A percentile compares a stretch with the other conserved stretches of the same genome.
Conservation (phyloP, 352 stramenopile genomes). For the Phytopythium oedochilum region DNA sequence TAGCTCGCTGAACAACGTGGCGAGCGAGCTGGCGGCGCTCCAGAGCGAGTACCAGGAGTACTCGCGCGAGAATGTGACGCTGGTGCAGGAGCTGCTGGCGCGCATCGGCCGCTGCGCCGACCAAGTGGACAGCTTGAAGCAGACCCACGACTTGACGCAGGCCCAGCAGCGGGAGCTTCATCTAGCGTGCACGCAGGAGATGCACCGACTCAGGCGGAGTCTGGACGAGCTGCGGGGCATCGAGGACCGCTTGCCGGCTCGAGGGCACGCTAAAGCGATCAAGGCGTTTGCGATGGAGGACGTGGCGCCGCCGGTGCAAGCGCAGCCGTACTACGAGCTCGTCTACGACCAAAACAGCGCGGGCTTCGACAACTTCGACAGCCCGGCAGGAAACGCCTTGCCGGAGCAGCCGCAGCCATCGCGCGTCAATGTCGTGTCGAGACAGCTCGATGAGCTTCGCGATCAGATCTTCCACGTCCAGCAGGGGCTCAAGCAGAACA, state of each 20-base stretch:
- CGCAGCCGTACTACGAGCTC: slow-evolving; percentile 16
- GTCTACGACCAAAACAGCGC: slow-evolving; percentile 18
- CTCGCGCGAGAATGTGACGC: slow-evolving; percentile 33
- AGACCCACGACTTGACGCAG: slow-evolving; percentile 20
- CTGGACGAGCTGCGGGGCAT: slow-evolving; percentile 28
- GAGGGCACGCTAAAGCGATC: slow-evolving; percentile 4
- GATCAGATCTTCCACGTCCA: slow-evolving; percentile 52
- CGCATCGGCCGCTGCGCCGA: slow-evolving; percentile 47
- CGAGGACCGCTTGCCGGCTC: background rate
- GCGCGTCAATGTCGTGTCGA: slow-evolving; percentile 39
- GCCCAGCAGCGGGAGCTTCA: slow-evolving; percentile 39
- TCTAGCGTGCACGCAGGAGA: slow-evolving; percentile 38
- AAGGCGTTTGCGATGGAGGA: slow-evolving; percentile 4
- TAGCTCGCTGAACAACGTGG: slow-evolving; percentile 29
- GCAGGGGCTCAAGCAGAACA: slow-evolving; percentile 45
- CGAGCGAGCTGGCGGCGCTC: slow-evolving; percentile 30
- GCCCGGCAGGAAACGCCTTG: background rate
- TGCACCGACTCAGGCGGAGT: slow-evolving; percentile 32
- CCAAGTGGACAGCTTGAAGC: slow-evolving; percentile 39
- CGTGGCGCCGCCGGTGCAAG: slow-evolving; percentile 8
- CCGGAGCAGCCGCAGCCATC: slow-evolving; percentile 13
- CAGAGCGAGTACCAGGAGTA: slow-evolving; percentile 44
- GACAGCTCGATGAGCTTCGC: slow-evolving; percentile 38
- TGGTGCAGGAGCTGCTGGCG: slow-evolving; percentile 46
- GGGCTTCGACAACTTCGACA: background rate